Evolutionary conservation across 2,329 filamentous ascomycete species (phyloP).

Genomic region (Aspergillus ustus): DNA sequence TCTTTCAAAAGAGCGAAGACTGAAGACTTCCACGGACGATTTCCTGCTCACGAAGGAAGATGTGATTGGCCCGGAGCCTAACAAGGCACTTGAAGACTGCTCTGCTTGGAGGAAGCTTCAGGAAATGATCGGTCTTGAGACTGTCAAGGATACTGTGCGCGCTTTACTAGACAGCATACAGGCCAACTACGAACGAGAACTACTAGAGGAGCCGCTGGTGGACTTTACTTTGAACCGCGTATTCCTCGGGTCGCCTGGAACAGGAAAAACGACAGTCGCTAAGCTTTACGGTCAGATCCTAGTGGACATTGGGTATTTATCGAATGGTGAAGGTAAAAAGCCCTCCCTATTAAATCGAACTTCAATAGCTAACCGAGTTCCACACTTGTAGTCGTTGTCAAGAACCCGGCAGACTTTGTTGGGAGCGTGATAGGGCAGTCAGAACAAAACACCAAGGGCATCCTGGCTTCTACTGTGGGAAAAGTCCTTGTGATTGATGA

Average conservation of each 20-base stretch:
- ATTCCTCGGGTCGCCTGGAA: constrained; percentile 74
- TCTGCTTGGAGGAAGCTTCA: constrained; percentile 64
- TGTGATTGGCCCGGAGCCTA: constrained; percentile 71
- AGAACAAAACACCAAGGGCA: constrained; percentile 72
- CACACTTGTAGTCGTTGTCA: constrained; percentile 61
- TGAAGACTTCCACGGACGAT: constrained; percentile 54
- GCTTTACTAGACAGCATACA: constrained; percentile 65
- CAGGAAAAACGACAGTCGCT: constrained; percentile 76
- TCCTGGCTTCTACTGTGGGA: constrained; percentile 67
- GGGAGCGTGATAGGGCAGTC: constrained; percentile 67
- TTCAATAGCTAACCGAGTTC: constrained; percentile 10
- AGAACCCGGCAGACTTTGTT: constrained; percentile 76
- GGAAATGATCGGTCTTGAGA: constrained; percentile 60
- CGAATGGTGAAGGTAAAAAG: constrained; percentile 66
- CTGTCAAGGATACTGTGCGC: constrained; percentile 66
- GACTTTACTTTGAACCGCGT: constrained; percentile 69
- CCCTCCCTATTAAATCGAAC: background rate
- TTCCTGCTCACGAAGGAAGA: constrained; percentile 68
- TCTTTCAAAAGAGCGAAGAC: constrained; percentile 54
- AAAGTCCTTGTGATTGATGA: constrained; percentile 84
- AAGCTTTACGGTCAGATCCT: constrained; percentile 73
- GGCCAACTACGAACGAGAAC: constrained; percentile 69
- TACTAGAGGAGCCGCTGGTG: constrained; percentile 63
- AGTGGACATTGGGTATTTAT: constrained; percentile 68
- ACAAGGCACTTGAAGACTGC: constrained; percentile 55